Conservation (phyloP, 148 eudicot species). For the Cornus controversa region DNA sequence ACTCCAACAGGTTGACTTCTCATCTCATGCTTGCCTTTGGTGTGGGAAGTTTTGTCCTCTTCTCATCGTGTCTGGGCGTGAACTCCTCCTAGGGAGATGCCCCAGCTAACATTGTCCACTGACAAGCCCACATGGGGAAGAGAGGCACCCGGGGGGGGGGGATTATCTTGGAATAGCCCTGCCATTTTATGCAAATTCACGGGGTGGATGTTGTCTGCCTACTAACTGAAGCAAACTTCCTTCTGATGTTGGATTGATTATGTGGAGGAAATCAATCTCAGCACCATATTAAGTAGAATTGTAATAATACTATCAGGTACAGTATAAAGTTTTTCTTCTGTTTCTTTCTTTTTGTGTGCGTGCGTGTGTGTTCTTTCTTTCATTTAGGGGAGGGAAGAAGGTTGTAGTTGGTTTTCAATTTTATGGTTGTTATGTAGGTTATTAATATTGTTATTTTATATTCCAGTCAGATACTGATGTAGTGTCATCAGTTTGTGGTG, state of each 20-base stretch:
- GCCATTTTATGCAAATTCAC: too few relatives aligned
- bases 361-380: background rate
- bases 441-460: background rate
- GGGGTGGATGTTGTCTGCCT: background rate
- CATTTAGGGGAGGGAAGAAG: background rate
- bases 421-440: background rate
- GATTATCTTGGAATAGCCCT: background rate
- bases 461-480: slow-evolving; percentile 78
- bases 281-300: background rate
- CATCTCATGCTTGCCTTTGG: too few relatives aligned
- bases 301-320: background rate
- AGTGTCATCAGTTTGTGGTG: slow-evolving; percentile 54
- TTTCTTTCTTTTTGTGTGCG: background rate
- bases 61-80: too few relatives aligned
- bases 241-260: background rate
- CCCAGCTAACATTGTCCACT: too few relatives aligned
- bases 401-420: background rate
- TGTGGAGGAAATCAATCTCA: too few relatives aligned
- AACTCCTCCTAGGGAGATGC: too few relatives aligned
- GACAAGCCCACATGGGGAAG: too few relatives aligned
- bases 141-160: background rate
- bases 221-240: background rate
- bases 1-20: too few relatives aligned
- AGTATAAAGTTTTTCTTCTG: background rate
- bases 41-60: too few relatives aligned